Evolutionary conservation across 2,329 filamentous ascomycete species (phyloP), one percentile per base, ranked within the genome.

Genomic region (Xylariaceae sp.): DNA sequence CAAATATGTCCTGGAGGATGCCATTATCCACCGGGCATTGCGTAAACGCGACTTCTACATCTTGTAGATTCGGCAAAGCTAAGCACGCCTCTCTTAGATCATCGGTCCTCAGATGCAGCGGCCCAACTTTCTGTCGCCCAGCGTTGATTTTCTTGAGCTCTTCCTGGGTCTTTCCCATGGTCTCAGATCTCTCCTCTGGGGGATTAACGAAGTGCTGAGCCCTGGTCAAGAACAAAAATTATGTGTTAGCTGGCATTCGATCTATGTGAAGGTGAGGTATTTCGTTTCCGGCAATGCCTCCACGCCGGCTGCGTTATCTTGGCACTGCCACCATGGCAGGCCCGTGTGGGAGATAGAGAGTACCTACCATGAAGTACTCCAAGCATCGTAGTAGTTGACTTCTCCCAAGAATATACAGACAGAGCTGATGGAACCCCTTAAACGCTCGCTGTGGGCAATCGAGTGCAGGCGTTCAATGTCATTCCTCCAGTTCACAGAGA

Each of bases 331-430:
- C 4, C n/a, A 36, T 22, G 13, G 33, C 26, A 24, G 30, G 18
- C 17, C 19, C n/a, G n/a, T n/a, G n/a, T 16, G 16, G 34, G 18
- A 30, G 32, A 31, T 19, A 9, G 31, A 37, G 31, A 31, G 11
- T 31, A 44, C 55, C 44, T 55, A 60, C 56, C 51, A 57, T 40
- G 54, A 57, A 39, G 52, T 55, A 31, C 49, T 55, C 50, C 55
- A 54, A 43, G 64, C 65, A 45, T 64, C 63, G 41, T 68, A 66
- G 42, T 64, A 63, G 47, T 68, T 61, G 33, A 71, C 49, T 36
- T 67, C 63, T 42, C 67, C 60, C 39, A 75, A 63, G 52, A 72
- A 72, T 52, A 75, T 64, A 43, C 64, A 68, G 45, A 74, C 54
- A 16, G 66, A 63, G 19, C 61, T 60, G 54, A 76, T 67, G 43